Evolutionary conservation across 208 protist species (phyloP), one percentile per base, ranked within the genome.

Genomic region (Trypanosoma cruzi): DNA sequence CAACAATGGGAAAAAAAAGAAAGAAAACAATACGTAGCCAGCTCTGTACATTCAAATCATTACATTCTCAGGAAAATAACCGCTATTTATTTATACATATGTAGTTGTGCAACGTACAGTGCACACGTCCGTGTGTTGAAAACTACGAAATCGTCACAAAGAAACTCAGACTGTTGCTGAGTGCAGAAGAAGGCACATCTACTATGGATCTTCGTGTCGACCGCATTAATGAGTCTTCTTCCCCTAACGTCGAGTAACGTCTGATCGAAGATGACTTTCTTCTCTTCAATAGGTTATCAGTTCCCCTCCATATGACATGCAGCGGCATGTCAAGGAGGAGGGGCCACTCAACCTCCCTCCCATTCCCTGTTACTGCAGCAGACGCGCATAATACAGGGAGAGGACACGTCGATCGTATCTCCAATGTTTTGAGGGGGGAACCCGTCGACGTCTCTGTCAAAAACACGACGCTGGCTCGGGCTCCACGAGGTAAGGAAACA

Each of bases 111-210:
- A 7, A 2, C n/a, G n/a, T n/a, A 44, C 40, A 16, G 42, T 44
- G 18, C 22, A 22, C 24, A n/a, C 22, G 48, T 2, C 48, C 37
- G 18, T 6, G 11, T 0, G 22, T 24, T 32, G 29, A 37, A 28
- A 34, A 22, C 31, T 69, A 75, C 40, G 63, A 75, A 48, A 75
- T 55, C 16, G 36, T 64, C 44, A 77, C 44, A 54, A 77, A 77
- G 29, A 67, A 77, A 24, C 63, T 54, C 34, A 67, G 49, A 57
- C 71, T 77, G 24, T 60, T 60, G 32, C n/a, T 22, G 26, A 76
- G 31, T 1, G 46, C 7, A 55, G 48, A 54, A 7, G 37, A 13
- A 28, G 44, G 16, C 20, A 4, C 2, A 13, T 22, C 44, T 29
- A 11, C 40, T 42, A 22, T 32, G 44, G 54, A 42, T 26, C 29